Conservation (phyloP, 441 rosid genomes). For the Jatropha podagrica region DNA sequence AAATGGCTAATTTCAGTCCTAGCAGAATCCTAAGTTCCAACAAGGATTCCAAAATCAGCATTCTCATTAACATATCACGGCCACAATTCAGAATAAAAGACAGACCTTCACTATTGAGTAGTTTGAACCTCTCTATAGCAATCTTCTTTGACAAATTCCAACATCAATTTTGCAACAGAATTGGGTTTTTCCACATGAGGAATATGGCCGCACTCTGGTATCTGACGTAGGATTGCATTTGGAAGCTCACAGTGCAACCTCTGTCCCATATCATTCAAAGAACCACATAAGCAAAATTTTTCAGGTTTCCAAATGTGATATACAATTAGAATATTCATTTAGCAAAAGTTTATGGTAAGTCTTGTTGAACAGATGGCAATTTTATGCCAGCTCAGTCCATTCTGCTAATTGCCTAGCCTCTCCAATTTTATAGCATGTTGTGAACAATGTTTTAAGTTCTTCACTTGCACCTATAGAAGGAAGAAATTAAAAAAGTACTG, state of each 20-base stretch:
- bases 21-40: background rate
- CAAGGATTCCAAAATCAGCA: background rate
- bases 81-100: background rate
- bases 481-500: conserved; percentile 20
- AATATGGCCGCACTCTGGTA: conserved; percentile 77
- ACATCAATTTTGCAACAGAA: conserved; percentile 52
- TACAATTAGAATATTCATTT: background rate
- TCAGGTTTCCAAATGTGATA: background rate
- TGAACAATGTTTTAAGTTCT: no score
- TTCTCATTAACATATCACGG: background rate
- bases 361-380: background rate
- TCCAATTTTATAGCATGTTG: no score
- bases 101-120: conserved; percentile 26
- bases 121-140: conserved; percentile 30
- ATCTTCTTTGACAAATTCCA: conserved; percentile 51
- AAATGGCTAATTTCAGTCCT: background rate
- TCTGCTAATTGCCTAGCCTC: background rate
- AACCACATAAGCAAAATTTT: background rate
- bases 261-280: conserved; percentile 36
- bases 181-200: conserved; percentile 81
- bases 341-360: background rate
- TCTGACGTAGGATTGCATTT: conserved; percentile 56
- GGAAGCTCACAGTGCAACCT: conserved; percentile 65
- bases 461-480: background rate
- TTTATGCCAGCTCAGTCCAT: background rate